Conservation (phyloP, 2,329 filamentous ascomycete species). For the Xylariaceae sp. region DNA sequence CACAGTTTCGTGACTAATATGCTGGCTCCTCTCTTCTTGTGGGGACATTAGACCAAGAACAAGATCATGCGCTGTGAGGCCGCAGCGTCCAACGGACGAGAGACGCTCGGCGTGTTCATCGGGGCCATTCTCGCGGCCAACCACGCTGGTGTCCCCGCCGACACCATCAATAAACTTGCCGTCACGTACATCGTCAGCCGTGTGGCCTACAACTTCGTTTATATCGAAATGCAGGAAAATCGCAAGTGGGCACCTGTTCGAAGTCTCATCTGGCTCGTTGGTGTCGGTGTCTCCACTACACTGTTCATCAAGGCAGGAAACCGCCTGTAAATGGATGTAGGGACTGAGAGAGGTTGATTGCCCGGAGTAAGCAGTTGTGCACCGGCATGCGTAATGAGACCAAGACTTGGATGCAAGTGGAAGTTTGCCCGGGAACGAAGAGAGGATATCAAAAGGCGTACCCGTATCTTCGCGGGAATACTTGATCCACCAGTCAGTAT, state of each 20-base stretch:
- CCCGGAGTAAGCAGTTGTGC: neutral
- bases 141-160: conserved; percentile 35
- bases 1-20: neutral
- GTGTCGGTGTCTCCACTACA: conserved; percentile 32
- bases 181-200: conserved; percentile 39
- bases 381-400: neutral
- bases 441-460: neutral
- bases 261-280: conserved; percentile 35
- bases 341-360: neutral
- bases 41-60: conserved; percentile 20
- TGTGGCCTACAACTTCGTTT: conserved; percentile 38
- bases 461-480: neutral
- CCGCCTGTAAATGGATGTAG: conserved; percentile 14
- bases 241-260: conserved; percentile 35
- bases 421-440: neutral
- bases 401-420: neutral
- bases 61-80: conserved; percentile 22
- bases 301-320: conserved; percentile 41
- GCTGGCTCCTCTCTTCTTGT: neutral
- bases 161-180: conserved; percentile 38
- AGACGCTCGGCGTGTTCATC: conserved; percentile 21
- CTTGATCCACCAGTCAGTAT: conserved; percentile 1
- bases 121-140: conserved; percentile 42
- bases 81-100: conserved; percentile 21
- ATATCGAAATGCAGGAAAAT: conserved; percentile 41